Percentiles rank a stretch among this genome's conserved stretches.
phyloP scores from a whole-genome alignment of 371 early-diverging fungal genomes.

The Mortierella sp. region DNA sequence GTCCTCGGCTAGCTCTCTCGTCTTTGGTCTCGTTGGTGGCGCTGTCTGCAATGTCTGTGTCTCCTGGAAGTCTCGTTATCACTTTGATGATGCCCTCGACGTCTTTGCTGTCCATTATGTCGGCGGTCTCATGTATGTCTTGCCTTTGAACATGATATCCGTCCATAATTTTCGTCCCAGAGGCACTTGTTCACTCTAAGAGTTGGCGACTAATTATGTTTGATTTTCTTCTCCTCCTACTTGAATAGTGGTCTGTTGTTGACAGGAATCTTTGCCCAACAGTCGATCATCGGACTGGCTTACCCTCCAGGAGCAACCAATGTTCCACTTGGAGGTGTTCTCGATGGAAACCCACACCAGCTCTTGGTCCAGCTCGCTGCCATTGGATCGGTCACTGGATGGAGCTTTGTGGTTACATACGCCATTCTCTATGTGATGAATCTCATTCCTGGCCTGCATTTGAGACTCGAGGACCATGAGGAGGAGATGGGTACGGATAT shows the following conservation, averaged over 20 bases:
- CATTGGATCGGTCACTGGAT: conserved; percentile 76
- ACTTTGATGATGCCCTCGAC: conserved; percentile 90
- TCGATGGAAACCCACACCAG: conserved; percentile 84
- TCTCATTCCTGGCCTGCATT: conserved; percentile 77
- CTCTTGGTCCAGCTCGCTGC: conserved; percentile 84
- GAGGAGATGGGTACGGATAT: conserved; percentile 82
- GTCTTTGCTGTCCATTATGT: conserved; percentile 91
- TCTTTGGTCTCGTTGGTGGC: conserved; percentile 82
- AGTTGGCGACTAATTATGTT: conserved; percentile 64
- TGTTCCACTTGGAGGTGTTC: conserved; percentile 80
- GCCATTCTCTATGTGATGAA: conserved; percentile 81
- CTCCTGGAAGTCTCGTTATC: conserved; percentile 77
- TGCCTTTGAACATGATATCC: conserved; percentile 1
- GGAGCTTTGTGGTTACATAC: conserved; percentile 83
- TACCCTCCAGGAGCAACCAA: conserved; percentile 66
- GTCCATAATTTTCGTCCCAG: conserved; percentile 54
- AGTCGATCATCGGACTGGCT: conserved; percentile 73
- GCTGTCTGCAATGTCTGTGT: conserved; percentile 80
- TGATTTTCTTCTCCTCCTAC: conserved; percentile 59
- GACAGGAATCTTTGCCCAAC: conserved; percentile 92
- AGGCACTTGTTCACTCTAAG: conserved; percentile 76
- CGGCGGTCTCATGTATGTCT: conserved; percentile 76
- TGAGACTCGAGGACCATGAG: conserved; percentile 79
- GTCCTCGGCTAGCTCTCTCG: conserved; percentile 80
- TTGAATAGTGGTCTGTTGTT: conserved; percentile 72